Base-by-base conservation (phyloP, 768 basidiomycete genomes). In the Psilocybe cyanescens region DNA sequence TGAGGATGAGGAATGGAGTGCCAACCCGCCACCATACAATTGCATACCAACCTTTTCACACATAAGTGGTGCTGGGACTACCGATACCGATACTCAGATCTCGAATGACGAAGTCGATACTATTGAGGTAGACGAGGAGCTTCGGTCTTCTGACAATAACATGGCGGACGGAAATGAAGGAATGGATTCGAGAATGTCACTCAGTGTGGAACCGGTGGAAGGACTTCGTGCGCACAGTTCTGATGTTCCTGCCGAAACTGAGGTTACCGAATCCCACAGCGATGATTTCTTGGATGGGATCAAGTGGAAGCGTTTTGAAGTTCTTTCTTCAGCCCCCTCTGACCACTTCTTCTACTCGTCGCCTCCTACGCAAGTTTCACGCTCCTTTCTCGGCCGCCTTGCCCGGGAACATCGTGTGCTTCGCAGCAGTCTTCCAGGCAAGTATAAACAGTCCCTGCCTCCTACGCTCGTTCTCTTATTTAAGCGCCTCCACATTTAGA, bases 281-380 rank as follows among this genome's bases (percentile, higher is more conserved):
- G 41, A 65, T 33, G 74, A 74, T 4, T 70, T 71, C 53, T 80
- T 79, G 17, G 72, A 75, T 3, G 77, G 79, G n/a, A 70, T 76
- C 7, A 65, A 77, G 44, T 95, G 93, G 94, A 86, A 86, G 65
- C 86, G 87, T n/a, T 98, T 98, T 69, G 88, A 89, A 57, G 77
- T 97, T 46, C 77, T 94, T 28, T 74, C 92, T 33, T 82, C 85
- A 35, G 89, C 90, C 14, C 95, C 95, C 24, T 66, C 65, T 50
- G 96, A 97, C 69, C 95, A 98, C 67, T 89, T 92, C 2, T 98
- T 90, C 74, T 84, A 84, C 70, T 80, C 80, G 33, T 83, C 86
- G 16, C 64, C 83, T 2, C 82, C 86, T 19, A 77, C 83, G 8
- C 86, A 87, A 61, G 88, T 90, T 3, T 86, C 88, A 6, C 92